Percentiles rank a stretch among this genome's conserved stretches.
These are phyloP conservation scores for Colletotrichum gloeosporioides DNA, from an alignment of 2,329 filamentous ascomycete species.

Conservation along the genomic window DNA sequence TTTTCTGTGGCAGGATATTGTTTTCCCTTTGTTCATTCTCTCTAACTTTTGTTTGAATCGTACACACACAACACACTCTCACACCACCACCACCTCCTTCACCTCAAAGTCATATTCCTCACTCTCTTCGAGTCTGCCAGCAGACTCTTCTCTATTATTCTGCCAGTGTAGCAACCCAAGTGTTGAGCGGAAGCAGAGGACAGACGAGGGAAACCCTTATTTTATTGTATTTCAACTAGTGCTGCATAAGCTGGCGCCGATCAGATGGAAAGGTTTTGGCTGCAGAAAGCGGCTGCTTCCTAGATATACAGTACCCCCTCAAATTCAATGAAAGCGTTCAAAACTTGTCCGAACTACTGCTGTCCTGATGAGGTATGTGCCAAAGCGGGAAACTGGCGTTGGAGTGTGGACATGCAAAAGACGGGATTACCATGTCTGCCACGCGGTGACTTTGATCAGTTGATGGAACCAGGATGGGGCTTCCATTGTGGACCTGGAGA, in stretches of 20 bases:
- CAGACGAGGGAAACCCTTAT: neutral
- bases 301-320: constrained; percentile 17
- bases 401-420: neutral
- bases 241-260: constrained; percentile 17
- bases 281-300: constrained; percentile 16
- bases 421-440: constrained; percentile 18
- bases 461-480: neutral
- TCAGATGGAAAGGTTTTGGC: neutral
- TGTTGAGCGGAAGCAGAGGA: neutral
- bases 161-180: constrained; percentile 3
- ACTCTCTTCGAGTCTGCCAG: constrained; percentile 12
- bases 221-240: constrained; percentile 12
- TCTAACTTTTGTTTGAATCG: constrained; percentile 20
- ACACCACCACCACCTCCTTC: neutral
- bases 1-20: constrained; percentile 19
- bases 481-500: neutral
- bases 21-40: constrained; percentile 23
- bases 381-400: neutral
- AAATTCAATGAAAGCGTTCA: constrained; percentile 12
- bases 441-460: neutral
- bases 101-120: neutral
- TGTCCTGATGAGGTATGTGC: neutral
- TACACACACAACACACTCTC: constrained; percentile 20
- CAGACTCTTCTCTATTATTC: constrained; percentile 13
- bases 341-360: neutral